Percentiles rank a stretch among this genome's conserved stretches.
Evolutionary conservation across 345 rosid species (phyloP).

Genomic region (Gossypium bickii): DNA sequence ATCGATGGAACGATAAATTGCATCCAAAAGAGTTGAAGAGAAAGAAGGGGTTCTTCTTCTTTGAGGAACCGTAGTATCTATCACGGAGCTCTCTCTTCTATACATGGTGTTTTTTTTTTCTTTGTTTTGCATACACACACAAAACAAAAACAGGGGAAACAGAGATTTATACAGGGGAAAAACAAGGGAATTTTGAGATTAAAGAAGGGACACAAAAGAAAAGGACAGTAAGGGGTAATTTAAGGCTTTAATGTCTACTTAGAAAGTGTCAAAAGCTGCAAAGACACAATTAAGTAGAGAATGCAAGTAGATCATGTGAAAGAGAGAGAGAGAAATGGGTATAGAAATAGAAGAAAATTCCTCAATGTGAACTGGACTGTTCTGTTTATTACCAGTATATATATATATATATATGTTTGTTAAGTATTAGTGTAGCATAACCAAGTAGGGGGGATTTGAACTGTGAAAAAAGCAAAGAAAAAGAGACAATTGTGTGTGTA

Average conservation of each 20-base stretch:
- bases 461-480: conserved; percentile 1
- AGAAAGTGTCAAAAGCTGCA: conserved; percentile 67
- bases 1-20: conserved; percentile 69
- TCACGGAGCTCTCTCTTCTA: conserved; percentile 30
- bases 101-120: conserved; percentile 23
- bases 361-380: conserved; percentile 10
- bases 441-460: background rate
- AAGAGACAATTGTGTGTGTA: background rate
- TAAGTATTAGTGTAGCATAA: background rate
- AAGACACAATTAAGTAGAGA: conserved; percentile 21
- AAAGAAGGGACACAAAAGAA: conserved; percentile 11
- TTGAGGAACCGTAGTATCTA: conserved; percentile 34
- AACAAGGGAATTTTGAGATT: conserved; percentile 10
- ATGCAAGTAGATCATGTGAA: conserved; percentile 33
- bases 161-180: conserved; percentile 19
- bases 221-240: conserved; percentile 19
- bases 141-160: background rate
- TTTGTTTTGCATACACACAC: background rate
- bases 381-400: background rate
- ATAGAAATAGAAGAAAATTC: background rate
- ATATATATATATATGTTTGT: background rate
- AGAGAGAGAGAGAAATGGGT: background rate
- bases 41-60: conserved; percentile 77
- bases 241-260: conserved; percentile 45
- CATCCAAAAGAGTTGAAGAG: conserved; percentile 75